Evolutionary conservation across 2,329 filamentous ascomycete genomes (phyloP), one percentile per base, ranked within the genome.

Genomic region (Sodiomyces alkalinus): DNA sequence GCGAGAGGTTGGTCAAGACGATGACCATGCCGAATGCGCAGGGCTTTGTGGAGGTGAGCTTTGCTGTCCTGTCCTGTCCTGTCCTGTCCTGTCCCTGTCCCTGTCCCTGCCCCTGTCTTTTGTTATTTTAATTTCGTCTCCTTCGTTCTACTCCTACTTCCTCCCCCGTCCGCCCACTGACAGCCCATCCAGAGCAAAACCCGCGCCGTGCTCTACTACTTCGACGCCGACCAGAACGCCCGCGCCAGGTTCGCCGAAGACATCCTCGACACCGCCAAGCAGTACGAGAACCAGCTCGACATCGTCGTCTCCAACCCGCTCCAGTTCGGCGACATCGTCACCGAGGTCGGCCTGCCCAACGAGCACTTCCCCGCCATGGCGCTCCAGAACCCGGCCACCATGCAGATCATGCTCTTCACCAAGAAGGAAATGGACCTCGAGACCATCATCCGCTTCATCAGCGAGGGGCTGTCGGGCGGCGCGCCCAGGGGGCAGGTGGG

Each of bases 261-360:
- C 5, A 46, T 65, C 27, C 43, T 46, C 5, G 49, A 52, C 4
- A 39, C 62, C 2, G 32, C 62, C 2, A 55, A 53, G 33, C 53
- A 52, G 35, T 63, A 60, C 40, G 36, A 44, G 26, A 60, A 62
- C 7, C 63, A 59, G 28, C 45, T 67, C 9, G 45, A 41, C 30
- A 63, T 67, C 33, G 53, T 60, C 4, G 62, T 55, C 2, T 54
- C 63, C 2, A 56, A 65, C 33, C 48, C 49, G 0, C 30, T 38
- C 13, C 56, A 62, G 31, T 65, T 64, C 38, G 50, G 46, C 6
- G 55, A 62, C 17, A 55, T 64, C 37, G 40, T 48, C 2, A 32
- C 38, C 10, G 46, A 46, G 19, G 39, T 64, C 28, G 62, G 60
- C 2, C 35, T 36, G 24, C 5, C 28, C 19, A 32, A 32, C 32